A percentile compares a stretch with the other conserved stretches of the same genome.
Conservation (phyloP, 1,284 basidiomycete genomes). For the Sporisorium iseilematis-ciliati region DNA sequence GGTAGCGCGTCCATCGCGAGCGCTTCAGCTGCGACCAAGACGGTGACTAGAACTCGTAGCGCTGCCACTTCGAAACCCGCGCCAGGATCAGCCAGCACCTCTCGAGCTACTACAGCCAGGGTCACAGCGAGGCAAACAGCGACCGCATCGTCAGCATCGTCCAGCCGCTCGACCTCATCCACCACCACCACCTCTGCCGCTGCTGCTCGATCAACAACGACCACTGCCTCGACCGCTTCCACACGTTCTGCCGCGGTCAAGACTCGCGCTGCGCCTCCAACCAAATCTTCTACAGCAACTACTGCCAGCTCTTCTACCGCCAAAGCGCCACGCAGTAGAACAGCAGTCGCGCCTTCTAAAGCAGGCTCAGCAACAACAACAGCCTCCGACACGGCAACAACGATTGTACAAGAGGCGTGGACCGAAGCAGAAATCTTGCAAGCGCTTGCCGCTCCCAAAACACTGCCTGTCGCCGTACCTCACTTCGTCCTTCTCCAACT, state of each 20-base stretch:
- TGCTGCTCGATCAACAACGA: conserved; percentile 14
- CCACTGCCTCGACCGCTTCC: conserved; percentile 16
- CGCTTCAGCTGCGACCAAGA: conserved; percentile 6
- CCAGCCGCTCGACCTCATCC: conserved; percentile 22
- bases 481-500: conserved; percentile 28
- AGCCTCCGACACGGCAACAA: background rate
- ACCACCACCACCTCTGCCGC: conserved; percentile 11
- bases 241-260: conserved; percentile 6
- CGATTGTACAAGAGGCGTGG: conserved; percentile 18
- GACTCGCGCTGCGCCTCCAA: background rate
- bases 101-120: conserved; percentile 11
- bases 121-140: conserved; percentile 1
- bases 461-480: conserved; percentile 11
- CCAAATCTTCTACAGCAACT: background rate
- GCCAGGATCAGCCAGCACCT: conserved; percentile 4
- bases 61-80: conserved; percentile 4
- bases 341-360: conserved; percentile 4
- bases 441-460: conserved; percentile 19
- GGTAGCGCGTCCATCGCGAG: background rate
- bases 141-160: conserved; percentile 17
- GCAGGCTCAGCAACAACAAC: background rate
- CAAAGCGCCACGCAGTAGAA: conserved; percentile 3
- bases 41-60: conserved; percentile 13
- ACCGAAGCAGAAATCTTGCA: conserved; percentile 28
- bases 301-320: conserved; percentile 12